A percentile compares a stretch with the other conserved stretches of the same genome.
Evolutionary conservation across 2,329 filamentous ascomycete species (phyloP).

Genomic region (Fonsecaea monophora): DNA sequence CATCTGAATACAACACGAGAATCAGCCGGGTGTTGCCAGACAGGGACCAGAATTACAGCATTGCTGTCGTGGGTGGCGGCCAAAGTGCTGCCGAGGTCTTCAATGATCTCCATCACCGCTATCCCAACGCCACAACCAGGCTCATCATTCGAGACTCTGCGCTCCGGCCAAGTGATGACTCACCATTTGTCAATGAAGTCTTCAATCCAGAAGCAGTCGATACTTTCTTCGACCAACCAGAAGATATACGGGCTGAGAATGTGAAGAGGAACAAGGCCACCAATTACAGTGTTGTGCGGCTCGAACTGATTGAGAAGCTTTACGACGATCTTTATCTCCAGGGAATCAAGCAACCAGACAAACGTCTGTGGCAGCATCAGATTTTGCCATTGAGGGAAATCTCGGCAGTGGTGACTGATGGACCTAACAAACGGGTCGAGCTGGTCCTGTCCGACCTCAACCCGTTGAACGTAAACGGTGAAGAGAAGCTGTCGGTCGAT

Average conservation of each 20-base stretch:
- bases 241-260: constrained; percentile 65
- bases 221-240: constrained; percentile 71
- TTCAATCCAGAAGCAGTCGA: constrained; percentile 90
- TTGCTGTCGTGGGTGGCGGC: constrained; percentile 86
- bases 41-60: constrained; percentile 62
- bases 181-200: constrained; percentile 95
- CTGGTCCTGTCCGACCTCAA: constrained; percentile 64
- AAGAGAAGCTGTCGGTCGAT: constrained; percentile 76
- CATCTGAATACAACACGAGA: constrained; percentile 72
- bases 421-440: constrained; percentile 59
- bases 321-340: constrained; percentile 91
- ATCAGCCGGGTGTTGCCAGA: constrained; percentile 43
- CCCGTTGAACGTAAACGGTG: constrained; percentile 44
- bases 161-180: constrained; percentile 89
- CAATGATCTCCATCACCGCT: constrained; percentile 80
- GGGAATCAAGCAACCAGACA: constrained; percentile 71
- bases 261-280: constrained; percentile 78
- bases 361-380: constrained; percentile 78
- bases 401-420: constrained; percentile 63
- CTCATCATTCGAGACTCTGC: constrained; percentile 84
- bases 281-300: constrained; percentile 92
- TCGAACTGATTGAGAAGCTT: constrained; percentile 86
- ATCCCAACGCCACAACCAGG: constrained; percentile 78
- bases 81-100: constrained; percentile 97
- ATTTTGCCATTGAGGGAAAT: constrained; percentile 76